A percentile compares a stretch with the other conserved stretches of the same genome.
phyloP scores from a whole-genome alignment of 768 basidiomycete genomes.

The Sporobolomyces pararoseus region DNA sequence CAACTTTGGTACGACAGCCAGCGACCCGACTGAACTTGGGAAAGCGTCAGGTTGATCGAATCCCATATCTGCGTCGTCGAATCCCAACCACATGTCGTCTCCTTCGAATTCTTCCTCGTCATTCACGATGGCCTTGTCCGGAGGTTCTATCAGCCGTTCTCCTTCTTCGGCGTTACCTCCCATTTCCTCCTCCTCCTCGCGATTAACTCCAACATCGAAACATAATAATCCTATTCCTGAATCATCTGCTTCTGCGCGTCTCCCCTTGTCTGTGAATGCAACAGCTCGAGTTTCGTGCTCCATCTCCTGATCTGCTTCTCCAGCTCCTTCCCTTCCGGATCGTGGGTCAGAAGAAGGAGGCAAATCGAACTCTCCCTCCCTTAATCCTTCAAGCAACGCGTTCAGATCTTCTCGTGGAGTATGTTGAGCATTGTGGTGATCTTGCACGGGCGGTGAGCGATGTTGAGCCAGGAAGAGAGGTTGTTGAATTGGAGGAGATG shows the following conservation, averaged over 20 bases:
- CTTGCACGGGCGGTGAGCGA: not conserved
- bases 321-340: not conserved
- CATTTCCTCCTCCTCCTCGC: not conserved
- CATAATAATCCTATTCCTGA: conserved; percentile 24
- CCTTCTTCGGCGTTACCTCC: not conserved
- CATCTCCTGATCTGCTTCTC: not conserved
- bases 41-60: conserved; percentile 28
- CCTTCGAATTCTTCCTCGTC: conserved; percentile 34
- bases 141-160: not conserved
- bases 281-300: too few species aligned
- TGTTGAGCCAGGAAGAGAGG: not conserved
- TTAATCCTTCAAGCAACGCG: conserved; percentile 19
- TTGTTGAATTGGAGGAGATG: not conserved
- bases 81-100: conserved; percentile 39
- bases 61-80: conserved; percentile 22
- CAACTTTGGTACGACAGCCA: too few species aligned
- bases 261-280: too few species aligned
- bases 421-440: not conserved
- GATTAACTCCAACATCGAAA: not conserved
- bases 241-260: conserved; percentile 17
- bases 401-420: not conserved
- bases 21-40: conserved; percentile 18
- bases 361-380: conserved; percentile 14
- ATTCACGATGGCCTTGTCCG: not conserved
- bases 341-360: conserved; percentile 14